Percentiles rank a stretch among this genome's conserved stretches.
These are phyloP conservation scores for Salvia rosmarinus DNA, from an alignment of 257 asterid genomes.

Conservation along the genomic window DNA sequence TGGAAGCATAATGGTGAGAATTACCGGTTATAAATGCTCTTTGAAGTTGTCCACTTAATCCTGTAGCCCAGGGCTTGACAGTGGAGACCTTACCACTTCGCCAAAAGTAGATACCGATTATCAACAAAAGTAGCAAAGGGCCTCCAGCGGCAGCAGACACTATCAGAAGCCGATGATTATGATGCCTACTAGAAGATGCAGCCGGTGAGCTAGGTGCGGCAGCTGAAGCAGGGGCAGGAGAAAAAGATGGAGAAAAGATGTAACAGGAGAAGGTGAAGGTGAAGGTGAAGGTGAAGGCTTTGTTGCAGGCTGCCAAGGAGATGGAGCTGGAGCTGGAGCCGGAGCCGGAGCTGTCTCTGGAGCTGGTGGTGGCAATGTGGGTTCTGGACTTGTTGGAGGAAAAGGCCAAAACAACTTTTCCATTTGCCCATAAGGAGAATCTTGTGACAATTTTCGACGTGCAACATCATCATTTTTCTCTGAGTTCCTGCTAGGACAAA, in stretches of 20 bases:
- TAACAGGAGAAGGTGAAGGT: constrained; percentile 29
- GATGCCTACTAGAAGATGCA: constrained; percentile 20
- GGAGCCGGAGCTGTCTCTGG: neutral
- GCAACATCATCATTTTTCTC: constrained; percentile 32
- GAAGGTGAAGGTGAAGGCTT: constrained; percentile 40
- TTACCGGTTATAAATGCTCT: constrained; percentile 81
- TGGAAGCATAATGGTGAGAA: constrained; percentile 4
- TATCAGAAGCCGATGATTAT: constrained; percentile 31
- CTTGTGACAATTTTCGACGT: constrained; percentile 46
- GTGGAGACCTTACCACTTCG: constrained; percentile 62
- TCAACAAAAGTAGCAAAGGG: constrained; percentile 50
- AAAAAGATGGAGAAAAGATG: constrained; percentile 50
- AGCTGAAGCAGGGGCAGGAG: constrained; percentile 29
- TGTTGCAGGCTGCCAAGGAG: constrained; percentile 37
- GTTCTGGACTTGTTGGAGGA: constrained; percentile 7
- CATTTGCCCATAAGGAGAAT: neutral
- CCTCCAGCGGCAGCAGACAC: constrained; percentile 60
- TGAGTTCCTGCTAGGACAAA: constrained; percentile 43
- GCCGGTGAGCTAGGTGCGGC: constrained; percentile 29
- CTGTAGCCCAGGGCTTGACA: constrained; percentile 93
- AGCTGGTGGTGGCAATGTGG: constrained; percentile 16
- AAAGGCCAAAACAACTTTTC: neutral
- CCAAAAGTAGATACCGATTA: constrained; percentile 43
- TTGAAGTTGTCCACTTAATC: constrained; percentile 93
- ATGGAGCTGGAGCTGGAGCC: constrained; percentile 17